Percentiles rank a stretch among this genome's conserved stretches.
These are phyloP conservation scores for Phytophthora megakarya DNA, from an alignment of 352 stramenopile species.

Conservation along the genomic window DNA sequence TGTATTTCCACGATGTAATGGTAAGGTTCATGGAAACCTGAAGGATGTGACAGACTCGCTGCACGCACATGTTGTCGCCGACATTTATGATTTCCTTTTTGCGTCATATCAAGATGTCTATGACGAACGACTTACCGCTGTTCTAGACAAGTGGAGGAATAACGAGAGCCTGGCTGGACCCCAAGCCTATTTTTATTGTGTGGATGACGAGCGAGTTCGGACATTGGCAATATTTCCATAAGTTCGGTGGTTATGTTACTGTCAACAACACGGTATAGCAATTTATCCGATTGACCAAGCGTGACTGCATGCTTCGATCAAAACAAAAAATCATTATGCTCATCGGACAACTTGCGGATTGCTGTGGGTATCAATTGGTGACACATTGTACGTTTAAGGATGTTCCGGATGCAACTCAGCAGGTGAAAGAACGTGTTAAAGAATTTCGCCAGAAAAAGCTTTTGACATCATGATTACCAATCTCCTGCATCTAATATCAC, in stretches of 20 bases:
- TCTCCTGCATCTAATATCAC: conserved; percentile 2
- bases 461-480: neutral
- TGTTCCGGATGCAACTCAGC: neutral
- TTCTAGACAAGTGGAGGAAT: neutral
- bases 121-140: neutral
- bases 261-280: conserved; percentile 13
- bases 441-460: neutral
- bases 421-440: conserved; percentile 8
- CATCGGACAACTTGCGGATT: neutral
- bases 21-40: no score
- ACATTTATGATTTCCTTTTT: conserved; percentile 31
- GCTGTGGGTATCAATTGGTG: neutral
- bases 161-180: neutral
- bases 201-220: conserved; percentile 7
- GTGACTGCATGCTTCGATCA: conserved; percentile 21
- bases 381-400: neutral
- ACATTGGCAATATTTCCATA: conserved; percentile 23
- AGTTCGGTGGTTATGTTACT: neutral
- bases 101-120: neutral
- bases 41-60: conserved; percentile 3
- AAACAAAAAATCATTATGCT: conserved; percentile 11
- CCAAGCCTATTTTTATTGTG: neutral
- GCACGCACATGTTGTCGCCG: conserved; percentile 3
- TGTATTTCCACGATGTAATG: conserved; percentile 40
- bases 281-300: conserved; percentile 24